Conservation (phyloP, 257 asterid genomes). For the Solanum medicagineum region DNA sequence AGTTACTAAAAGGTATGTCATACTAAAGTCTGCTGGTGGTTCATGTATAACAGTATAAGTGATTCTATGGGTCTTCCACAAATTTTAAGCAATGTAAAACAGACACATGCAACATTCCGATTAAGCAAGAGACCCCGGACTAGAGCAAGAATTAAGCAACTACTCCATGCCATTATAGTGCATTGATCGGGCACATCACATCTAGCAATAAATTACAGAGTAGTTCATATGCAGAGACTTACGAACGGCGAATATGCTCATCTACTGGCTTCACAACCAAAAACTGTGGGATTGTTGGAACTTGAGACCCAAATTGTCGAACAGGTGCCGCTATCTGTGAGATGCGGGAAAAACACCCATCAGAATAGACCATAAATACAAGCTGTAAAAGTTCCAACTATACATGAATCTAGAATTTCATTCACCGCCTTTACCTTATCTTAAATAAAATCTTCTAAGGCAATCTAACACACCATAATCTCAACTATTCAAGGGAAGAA, state of each 20-base stretch:
- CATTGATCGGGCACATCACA: not conserved
- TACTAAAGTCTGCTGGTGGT: not conserved
- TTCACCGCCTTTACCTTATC: not conserved
- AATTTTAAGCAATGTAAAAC: not conserved
- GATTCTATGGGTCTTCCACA: not conserved
- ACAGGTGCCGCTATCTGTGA: constrained; percentile 40
- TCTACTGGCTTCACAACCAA: constrained; percentile 33
- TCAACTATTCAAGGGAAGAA: not conserved
- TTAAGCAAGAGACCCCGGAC: not conserved
- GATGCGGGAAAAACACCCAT: not conserved
- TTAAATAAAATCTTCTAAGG: not conserved
- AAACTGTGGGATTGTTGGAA: constrained; percentile 18
- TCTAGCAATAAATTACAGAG: not conserved
- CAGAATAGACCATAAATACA: not conserved
- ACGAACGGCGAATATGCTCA: constrained; percentile 48
- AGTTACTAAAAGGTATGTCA: not conserved
- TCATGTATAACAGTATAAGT: not conserved
- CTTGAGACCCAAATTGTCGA: constrained; percentile 30
- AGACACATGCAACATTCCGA: not conserved
- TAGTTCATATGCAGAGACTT: constrained; percentile 19
- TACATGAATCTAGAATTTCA: not conserved
- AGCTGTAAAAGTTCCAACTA: not conserved
- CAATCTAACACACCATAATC: not conserved
- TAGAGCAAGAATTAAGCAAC: not conserved
- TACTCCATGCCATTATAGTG: not conserved